Percentiles rank a stretch among this genome's conserved stretches.
phyloP scores from a whole-genome alignment of 371 early-diverging fungal genomes.

The Actinomortierella wolfii region DNA sequence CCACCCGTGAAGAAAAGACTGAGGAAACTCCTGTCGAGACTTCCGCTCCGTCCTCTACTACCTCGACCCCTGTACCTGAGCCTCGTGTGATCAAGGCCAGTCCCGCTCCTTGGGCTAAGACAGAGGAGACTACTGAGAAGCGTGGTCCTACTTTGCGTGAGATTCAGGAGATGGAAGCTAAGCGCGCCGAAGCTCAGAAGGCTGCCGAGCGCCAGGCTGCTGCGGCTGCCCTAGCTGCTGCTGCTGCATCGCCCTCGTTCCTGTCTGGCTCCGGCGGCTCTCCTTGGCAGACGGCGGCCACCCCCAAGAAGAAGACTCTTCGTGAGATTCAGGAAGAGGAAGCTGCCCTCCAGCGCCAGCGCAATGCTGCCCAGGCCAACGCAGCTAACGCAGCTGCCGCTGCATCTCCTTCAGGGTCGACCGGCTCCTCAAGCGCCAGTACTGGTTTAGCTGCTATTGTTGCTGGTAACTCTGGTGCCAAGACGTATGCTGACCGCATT shows the following conservation, averaged over 20 bases:
- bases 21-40: neutral
- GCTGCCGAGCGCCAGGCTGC: constrained; percentile 50
- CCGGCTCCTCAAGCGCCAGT: constrained; percentile 15
- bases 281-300: constrained; percentile 62
- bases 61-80: constrained; percentile 3
- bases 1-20: neutral
- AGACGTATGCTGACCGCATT: constrained; percentile 35
- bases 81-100: constrained; percentile 23
- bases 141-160: constrained; percentile 63
- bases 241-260: constrained; percentile 30
- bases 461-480: constrained; percentile 26
- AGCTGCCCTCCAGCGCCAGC: constrained; percentile 46
- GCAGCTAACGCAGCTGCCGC: constrained; percentile 39
- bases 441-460: constrained; percentile 57
- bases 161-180: constrained; percentile 70
- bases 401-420: constrained; percentile 10
- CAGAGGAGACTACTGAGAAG: constrained; percentile 10
- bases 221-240: constrained; percentile 30
- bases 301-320: constrained; percentile 66
- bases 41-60: constrained; percentile 18
- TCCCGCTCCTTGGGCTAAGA: constrained; percentile 46
- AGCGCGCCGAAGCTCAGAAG: constrained; percentile 52
- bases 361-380: constrained; percentile 10
- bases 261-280: constrained; percentile 43
- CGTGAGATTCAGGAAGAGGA: constrained; percentile 82